These are phyloP conservation scores for Fomitopsis betulina DNA, from an alignment of 1,284 basidiomycete species.

Conservation along the genomic window DNA sequence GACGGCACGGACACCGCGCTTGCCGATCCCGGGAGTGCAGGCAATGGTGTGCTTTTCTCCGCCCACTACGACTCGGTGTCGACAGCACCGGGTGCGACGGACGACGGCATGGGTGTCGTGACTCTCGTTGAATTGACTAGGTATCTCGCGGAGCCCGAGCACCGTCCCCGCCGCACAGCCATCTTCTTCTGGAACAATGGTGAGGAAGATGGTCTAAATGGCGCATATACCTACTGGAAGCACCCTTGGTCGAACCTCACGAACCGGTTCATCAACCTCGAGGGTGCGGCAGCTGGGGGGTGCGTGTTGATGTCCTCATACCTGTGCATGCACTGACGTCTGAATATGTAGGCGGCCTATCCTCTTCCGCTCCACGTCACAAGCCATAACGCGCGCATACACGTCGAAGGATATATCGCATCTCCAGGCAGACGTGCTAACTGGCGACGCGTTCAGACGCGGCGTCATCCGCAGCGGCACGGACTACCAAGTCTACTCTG, in stretches of 20 bases:
- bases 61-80: conserved; percentile 81
- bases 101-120: conserved; percentile 71
- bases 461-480: conserved; percentile 62
- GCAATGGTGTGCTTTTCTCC: conserved; percentile 63
- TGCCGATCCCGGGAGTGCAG: conserved; percentile 12
- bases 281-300: conserved; percentile 79
- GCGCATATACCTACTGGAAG: conserved; percentile 59
- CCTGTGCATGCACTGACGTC: background rate
- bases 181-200: conserved; percentile 82
- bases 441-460: conserved; percentile 58
- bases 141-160: conserved; percentile 41
- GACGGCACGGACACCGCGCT: conserved; percentile 44
- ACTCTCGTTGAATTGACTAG: conserved; percentile 63
- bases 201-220: conserved; percentile 72
- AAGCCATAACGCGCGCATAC: conserved; percentile 48
- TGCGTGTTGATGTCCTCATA: conserved; percentile 29
- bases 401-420: conserved; percentile 39
- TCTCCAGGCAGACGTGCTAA: conserved; percentile 65
- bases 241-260: conserved; percentile 70
- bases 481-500: conserved; percentile 61
- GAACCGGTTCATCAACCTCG: conserved; percentile 69
- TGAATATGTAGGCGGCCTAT: conserved; percentile 41
- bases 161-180: conserved; percentile 51
- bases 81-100: conserved; percentile 69
- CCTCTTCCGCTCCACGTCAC: conserved; percentile 61